Evolutionary conservation across 179 eudicot species (phyloP).

Genomic region (Heliamphora pulchella): DNA sequence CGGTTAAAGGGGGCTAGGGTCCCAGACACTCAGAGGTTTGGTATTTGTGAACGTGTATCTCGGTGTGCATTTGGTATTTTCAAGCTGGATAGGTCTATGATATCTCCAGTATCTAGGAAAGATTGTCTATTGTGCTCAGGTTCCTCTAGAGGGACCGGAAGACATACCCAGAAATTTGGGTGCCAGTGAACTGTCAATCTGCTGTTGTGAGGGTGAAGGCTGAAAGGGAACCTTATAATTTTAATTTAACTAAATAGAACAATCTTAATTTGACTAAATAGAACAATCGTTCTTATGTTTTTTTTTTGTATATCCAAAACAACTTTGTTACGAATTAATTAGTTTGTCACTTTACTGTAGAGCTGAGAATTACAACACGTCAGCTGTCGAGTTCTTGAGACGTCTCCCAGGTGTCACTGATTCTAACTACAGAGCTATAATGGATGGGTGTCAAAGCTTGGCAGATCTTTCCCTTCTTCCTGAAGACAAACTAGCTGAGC

Average conservation of each 20-base stretch:
- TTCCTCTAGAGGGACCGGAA: neutral
- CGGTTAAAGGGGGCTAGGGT: neutral
- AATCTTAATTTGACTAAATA: neutral
- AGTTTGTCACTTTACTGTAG: slow-evolving; percentile 30
- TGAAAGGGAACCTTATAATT: too few species aligned
- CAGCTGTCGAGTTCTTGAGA: slow-evolving; percentile 87
- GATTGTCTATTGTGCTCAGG: neutral
- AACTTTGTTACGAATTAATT: neutral
- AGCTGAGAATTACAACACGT: slow-evolving; percentile 92
- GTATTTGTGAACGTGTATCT: neutral
- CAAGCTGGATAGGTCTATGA: neutral
- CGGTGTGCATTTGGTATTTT: neutral
- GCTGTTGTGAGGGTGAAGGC: too few species aligned
- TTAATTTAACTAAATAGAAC: neutral
- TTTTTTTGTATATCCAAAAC: neutral
- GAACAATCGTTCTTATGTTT: too few species aligned
- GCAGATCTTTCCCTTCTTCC: slow-evolving; percentile 80
- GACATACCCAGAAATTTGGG: too few species aligned
- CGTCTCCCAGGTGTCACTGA: slow-evolving; percentile 95
- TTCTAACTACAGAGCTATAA: slow-evolving; percentile 79
- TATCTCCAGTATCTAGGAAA: neutral
- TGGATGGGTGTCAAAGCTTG: slow-evolving; percentile 75
- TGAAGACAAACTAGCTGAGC: slow-evolving; percentile 61
- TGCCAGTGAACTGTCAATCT: too few species aligned
- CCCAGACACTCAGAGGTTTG: neutral